Base-by-base conservation (phyloP, 2,329 filamentous ascomycete species). In the Ophiostoma novo-ulmi region DNA sequence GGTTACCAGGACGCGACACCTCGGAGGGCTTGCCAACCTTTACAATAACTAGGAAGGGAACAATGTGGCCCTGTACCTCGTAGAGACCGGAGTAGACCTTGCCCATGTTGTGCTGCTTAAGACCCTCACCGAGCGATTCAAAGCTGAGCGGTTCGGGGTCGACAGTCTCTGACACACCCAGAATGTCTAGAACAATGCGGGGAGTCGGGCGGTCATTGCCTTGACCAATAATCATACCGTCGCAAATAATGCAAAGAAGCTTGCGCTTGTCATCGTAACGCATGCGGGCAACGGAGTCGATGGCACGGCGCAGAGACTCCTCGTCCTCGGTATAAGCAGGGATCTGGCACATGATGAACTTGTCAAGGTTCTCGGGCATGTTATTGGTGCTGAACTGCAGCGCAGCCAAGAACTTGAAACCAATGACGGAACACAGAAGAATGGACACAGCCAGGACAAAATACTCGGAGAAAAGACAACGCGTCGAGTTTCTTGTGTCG, bases 151-250 rank as follows among this genome's bases (percentile, higher is more conserved):
- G 93, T 79, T 98, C 94, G 0, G 96, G 95, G 77, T 99, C 94
- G 20, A 97, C 91, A 1, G 90, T 92, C 75, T 97, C 94, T 1
- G 93, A 91, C 39, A 99, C 95, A 74, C 95, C 95, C 6, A 99
- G 85, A 83, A 99, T 99, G 77, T 99, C 95, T 70, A 99, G 85
- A 35, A 99, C 94, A 75, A 99, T 99, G 73, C 94, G 89, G 63
- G 95, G 95, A 0, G 95, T 99, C 7, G 95, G 93, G 73, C 93
- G 88, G 79, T 99, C 95, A 80, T 99, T 99, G 77, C 95, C 95
- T 82, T 97, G 94, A 77, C 95, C 95, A 75, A 99, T 96, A 83
- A 99, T 99, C 94, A 99, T 98, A 81, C 95, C 95, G 77, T 99
- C 95, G 77, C 95, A 99, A 74, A 99, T 85, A 73, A 99, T 85